Evolutionary conservation across 139 green algal genomes (phyloP), one percentile per base, ranked within the genome.

Genomic region (Micromonas pusilla): DNA sequence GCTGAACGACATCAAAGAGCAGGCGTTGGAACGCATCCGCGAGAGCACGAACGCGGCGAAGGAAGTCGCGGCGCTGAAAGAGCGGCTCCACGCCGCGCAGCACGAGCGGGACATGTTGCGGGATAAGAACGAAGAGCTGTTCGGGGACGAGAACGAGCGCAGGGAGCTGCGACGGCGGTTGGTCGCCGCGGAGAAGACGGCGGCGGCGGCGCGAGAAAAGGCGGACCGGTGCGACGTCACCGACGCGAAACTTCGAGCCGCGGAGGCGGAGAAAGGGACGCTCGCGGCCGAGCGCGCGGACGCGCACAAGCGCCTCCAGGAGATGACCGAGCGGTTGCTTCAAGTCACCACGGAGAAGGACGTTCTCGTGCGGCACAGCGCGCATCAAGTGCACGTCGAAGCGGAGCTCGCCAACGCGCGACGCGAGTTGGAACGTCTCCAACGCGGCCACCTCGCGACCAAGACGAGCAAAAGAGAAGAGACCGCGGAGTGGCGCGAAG

Each of bases 301-400:
- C 1, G 32, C 34, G 54, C 33, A 72, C 28, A 26, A 72, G 33
- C 25, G 28, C 3, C 19, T 79, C 25, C 26, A 79, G 30, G 57
- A 79, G 33, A 52, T 79, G 73, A 71, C 31, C 3, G 54, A 72
- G 2, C 53, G 57, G 60, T 30, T 79, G 6, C 19, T 79, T 3
- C 33, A 45, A 1, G 20, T 72, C 20, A 72, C 54, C 4, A n/a
- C 3, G 28, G 73, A 79, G 60, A 79, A 79, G 73, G 73, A 79
- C 6, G 19, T 79, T n/a, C 57, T 79, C 54, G 31, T 79, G 9
- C 30, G 73, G 13, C 54, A 79, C 9, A 39, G 5, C 53, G 73
- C 57, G 20, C 30, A 71, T 5, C 26, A 38, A 2, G 60, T 72
- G 73, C 57, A 72, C 32, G 32, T 72, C 21, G 73, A 79, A 6